Evolutionary conservation across 441 rosid species (phyloP).

Genomic region (Aquilaria agallochum): DNA sequence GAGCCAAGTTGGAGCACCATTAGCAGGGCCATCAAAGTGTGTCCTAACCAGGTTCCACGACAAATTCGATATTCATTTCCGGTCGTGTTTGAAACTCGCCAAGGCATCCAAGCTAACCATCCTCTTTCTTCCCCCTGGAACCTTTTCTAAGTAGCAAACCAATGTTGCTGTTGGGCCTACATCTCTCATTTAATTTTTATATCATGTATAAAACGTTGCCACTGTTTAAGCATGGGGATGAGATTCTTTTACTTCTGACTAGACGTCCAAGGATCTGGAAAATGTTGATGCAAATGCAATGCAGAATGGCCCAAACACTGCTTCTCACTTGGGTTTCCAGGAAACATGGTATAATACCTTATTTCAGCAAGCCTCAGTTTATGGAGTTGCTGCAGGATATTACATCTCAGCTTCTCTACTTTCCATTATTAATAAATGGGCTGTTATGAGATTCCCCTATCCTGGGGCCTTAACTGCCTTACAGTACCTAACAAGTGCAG

Average conservation of each 20-base stretch:
- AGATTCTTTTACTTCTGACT: neutral
- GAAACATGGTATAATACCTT: conserved; percentile 42
- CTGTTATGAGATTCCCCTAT: conserved; percentile 91
- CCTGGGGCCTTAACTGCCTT: conserved; percentile 94
- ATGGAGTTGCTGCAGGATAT: conserved; percentile 89
- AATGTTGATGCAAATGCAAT: conserved; percentile 21
- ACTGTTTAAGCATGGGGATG: neutral
- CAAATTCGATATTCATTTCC: conserved; percentile 48
- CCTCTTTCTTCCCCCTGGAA: conserved; percentile 14
- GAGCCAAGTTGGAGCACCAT: conserved; percentile 41
- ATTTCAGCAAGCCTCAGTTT: conserved; percentile 61
- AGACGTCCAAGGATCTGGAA: conserved; percentile 51
- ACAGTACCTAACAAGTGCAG: conserved; percentile 61
- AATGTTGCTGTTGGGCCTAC: too few species aligned
- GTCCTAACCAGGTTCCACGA: conserved; percentile 57
- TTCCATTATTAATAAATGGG: conserved; percentile 97
- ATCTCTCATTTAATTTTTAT: too few species aligned
- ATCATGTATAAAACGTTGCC: neutral
- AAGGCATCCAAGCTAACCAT: conserved; percentile 48
- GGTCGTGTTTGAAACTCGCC: conserved; percentile 51
- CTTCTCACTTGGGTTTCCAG: conserved; percentile 15
- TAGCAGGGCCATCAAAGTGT: conserved; percentile 38
- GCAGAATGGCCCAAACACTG: conserved; percentile 19
- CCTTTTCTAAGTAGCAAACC: too few species aligned
- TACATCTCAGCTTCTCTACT: conserved; percentile 94